Evolutionary conservation across 2,329 filamentous ascomycete species (phyloP), one percentile per base, ranked within the genome.

Genomic region (Cladosporium sp.): DNA sequence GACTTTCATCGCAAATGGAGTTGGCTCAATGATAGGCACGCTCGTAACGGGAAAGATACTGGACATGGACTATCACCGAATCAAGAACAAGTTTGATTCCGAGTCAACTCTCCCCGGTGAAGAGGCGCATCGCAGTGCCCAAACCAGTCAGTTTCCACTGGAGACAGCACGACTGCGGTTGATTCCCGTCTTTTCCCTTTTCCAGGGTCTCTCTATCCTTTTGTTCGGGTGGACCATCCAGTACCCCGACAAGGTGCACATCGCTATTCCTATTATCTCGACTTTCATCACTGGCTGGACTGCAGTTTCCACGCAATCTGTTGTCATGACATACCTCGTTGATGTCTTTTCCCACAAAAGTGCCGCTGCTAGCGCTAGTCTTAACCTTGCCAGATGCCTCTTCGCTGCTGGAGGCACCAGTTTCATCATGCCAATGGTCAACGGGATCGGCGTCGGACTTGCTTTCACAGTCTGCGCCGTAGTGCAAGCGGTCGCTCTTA

Each of bases 201-300:
- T 76, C 0, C 74, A 79, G 51, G 73, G 72, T 38, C 41, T 69
- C 0, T 74, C 76, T 0, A 69, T 78, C 13, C 39, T 78, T 1
- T 55, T 73, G 18, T 80, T 79, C 41, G 77, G 78, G 29, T 80
- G 78, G 77, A 75, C 72, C 0, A 69, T 78, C 7, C 42, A 45
- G 22, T 45, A 45, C 18, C 30, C 42, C 12, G 65, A 77, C 1
- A 43, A 66, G 0, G 69, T 77, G 0, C 74, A 73, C 39, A 75
- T 79, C 15, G 72, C 74, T 0, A 63, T 76, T 0, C 76, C 77
- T 0, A 74, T 80, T 27, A 59, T 75, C 1, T 71, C 72, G 0
- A 75, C 74, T 0, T 79, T 80, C 48, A 63, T 78, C 32, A 74
- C 73, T 0, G 77, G 78, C 3, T 78, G 75, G 76, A 69, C 76